These are phyloP conservation scores for Yamadazyma membranifaciens DNA, from an alignment of 1,139 yeast species.

Conservation along the genomic window DNA sequence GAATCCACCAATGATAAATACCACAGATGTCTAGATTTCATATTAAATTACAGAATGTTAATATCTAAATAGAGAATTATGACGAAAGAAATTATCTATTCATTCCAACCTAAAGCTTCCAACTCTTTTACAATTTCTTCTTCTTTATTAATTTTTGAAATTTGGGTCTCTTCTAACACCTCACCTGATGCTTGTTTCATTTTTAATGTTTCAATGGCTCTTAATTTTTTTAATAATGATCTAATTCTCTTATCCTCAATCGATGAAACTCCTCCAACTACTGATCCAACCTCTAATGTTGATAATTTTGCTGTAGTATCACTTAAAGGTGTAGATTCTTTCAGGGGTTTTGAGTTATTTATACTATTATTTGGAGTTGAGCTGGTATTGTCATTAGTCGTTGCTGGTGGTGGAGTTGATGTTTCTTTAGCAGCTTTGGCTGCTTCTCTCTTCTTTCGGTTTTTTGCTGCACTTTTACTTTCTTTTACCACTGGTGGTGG, in stretches of 20 bases:
- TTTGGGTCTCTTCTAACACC: slow-evolving; percentile 87
- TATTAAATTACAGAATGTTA: no score
- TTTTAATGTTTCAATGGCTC: slow-evolving; percentile 90
- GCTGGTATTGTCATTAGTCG: slow-evolving; percentile 4
- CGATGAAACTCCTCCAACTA: slow-evolving; percentile 62
- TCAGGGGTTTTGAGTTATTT: neutral
- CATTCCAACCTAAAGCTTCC: slow-evolving; percentile 68
- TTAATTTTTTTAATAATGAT: slow-evolving; percentile 82
- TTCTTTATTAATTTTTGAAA: slow-evolving; percentile 86
- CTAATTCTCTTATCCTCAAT: slow-evolving; percentile 91
- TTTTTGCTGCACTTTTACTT: slow-evolving; percentile 68
- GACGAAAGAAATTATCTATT: slow-evolving; percentile 14
- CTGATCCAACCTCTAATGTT: slow-evolving; percentile 24
- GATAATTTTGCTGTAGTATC: slow-evolving; percentile 7
- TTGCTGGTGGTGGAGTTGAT: slow-evolving; percentile 22
- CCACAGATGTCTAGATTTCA: no score
- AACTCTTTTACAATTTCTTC: slow-evolving; percentile 74
- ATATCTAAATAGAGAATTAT: no score
- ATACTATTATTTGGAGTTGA: slow-evolving; percentile 15
- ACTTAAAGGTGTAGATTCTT: slow-evolving; percentile 9
- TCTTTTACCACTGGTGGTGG: slow-evolving; percentile 43
- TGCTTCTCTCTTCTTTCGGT: slow-evolving; percentile 72
- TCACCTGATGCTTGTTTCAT: slow-evolving; percentile 84
- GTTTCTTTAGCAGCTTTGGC: slow-evolving; percentile 19
- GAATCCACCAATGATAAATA: no score